These are phyloP conservation scores for Penicillium paneum DNA, from an alignment of 2,329 filamentous ascomycete genomes.

Conservation along the genomic window DNA sequence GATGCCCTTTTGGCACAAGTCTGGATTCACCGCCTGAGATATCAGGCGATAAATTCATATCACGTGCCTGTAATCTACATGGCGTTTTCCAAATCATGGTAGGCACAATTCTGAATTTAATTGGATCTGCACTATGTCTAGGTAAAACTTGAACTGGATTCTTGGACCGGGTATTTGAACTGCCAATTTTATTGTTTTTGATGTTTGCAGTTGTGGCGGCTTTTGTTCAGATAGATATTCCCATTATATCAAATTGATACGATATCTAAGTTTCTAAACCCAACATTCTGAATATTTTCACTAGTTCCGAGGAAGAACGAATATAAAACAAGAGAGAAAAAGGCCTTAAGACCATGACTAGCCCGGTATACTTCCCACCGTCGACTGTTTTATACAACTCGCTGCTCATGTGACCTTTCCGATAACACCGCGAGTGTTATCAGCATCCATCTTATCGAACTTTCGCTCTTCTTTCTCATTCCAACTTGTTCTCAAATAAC, in stretches of 20 bases:
- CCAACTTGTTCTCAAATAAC: conserved; percentile 6
- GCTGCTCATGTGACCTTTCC: conserved; percentile 4
- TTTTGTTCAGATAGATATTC: neutral
- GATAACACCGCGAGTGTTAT: conserved; percentile 8
- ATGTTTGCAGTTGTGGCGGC: no score
- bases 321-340: neutral
- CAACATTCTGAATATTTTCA: neutral
- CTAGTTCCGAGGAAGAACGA: fast-evolving
- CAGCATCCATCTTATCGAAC: conserved; percentile 19
- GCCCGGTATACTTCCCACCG: neutral
- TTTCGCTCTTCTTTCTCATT: conserved; percentile 11
- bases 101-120: fast-evolving
- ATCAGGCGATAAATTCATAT: neutral
- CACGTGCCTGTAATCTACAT: neutral
- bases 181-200: no score
- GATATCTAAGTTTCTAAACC: no score
- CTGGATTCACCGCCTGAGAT: conserved; percentile 1
- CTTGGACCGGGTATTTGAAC: no score
- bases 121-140: fast-evolving
- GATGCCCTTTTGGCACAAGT: conserved; percentile 7
- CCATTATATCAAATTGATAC: neutral
- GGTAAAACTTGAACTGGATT: no score
- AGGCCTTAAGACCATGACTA: neutral
- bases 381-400: neutral
- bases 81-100: neutral